phyloP scores from a whole-genome alignment of 1,284 basidiomycete species.

The Ustilago cynodontis region DNA sequence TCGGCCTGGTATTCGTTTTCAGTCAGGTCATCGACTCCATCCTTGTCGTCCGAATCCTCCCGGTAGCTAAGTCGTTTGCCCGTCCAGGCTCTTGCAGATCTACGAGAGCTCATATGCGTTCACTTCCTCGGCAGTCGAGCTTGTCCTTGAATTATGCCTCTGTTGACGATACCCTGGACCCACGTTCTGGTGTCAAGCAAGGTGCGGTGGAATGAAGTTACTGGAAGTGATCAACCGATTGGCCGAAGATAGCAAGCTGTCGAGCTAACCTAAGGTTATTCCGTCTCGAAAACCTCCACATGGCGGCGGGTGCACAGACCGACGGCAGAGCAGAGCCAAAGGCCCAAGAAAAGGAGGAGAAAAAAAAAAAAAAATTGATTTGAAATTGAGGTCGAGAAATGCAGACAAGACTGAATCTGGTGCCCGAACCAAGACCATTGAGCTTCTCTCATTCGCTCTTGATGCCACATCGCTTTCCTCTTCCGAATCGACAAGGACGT shows the following conservation, averaged over 20 bases:
- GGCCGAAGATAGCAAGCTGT: too few species aligned
- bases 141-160: not conserved
- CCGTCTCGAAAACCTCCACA: too few species aligned
- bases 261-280: too few species aligned
- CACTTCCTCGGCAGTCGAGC: not conserved
- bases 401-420: not conserved
- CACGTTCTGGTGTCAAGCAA: too few species aligned
- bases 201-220: not conserved
- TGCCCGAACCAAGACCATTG: not conserved
- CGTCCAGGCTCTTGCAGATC: conserved; percentile 29
- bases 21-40: conserved; percentile 17
- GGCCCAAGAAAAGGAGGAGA: not conserved
- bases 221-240: not conserved
- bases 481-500: not conserved
- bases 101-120: conserved; percentile 30
- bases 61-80: conserved; percentile 37
- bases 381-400: conserved; percentile 10
- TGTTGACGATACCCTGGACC: not conserved
- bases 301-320: not conserved
- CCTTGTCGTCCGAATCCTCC: conserved; percentile 28
- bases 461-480: not conserved
- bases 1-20: conserved; percentile 36
- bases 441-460: not conserved
- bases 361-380: not conserved
- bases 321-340: not conserved